Evolutionary conservation across 805 yeast genomes (phyloP).

Genomic region (Metschnikowia kofuensis): DNA sequence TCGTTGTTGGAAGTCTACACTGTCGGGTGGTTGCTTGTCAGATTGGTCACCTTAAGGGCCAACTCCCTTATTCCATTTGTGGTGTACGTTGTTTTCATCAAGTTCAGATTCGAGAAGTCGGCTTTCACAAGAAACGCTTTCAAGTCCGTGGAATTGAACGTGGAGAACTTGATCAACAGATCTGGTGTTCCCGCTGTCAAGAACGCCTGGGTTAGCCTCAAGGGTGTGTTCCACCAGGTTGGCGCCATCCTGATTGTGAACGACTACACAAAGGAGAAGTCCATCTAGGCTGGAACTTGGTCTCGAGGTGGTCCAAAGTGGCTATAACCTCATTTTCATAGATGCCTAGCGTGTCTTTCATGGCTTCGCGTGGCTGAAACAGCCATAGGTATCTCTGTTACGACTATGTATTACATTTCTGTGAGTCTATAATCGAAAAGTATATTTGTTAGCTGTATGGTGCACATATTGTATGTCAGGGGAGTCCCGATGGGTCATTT

Average conservation of each 20-base stretch:
- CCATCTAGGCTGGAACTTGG: conserved; percentile 4
- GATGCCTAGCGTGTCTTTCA: no score
- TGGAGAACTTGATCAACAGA: conserved; percentile 31
- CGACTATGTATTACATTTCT: no score
- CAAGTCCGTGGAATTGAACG: conserved; percentile 60
- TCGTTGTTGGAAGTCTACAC: conserved; percentile 42
- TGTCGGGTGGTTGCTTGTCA: conserved; percentile 42
- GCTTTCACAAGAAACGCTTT: conserved; percentile 66
- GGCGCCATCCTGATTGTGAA: conserved; percentile 32
- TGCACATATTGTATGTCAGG: no score
- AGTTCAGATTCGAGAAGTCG: conserved; percentile 74
- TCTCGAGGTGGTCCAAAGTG: no score
- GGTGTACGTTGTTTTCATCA: conserved; percentile 61
- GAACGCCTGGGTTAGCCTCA: conserved; percentile 35
- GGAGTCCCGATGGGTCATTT: no score
- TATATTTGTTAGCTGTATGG: no score
- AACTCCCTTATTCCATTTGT: conserved; percentile 61
- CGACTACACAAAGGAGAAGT: conserved; percentile 36
- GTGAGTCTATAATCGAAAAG: no score
- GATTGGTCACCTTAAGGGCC: conserved; percentile 57
- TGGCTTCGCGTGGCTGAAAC: no score
- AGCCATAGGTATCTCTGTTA: no score
- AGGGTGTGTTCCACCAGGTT: conserved; percentile 28
- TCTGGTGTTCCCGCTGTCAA: conserved; percentile 31
- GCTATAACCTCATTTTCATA: no score